phyloP scores from a whole-genome alignment of 768 basidiomycete genomes.

The Neoboletus subvelutipes region DNA sequence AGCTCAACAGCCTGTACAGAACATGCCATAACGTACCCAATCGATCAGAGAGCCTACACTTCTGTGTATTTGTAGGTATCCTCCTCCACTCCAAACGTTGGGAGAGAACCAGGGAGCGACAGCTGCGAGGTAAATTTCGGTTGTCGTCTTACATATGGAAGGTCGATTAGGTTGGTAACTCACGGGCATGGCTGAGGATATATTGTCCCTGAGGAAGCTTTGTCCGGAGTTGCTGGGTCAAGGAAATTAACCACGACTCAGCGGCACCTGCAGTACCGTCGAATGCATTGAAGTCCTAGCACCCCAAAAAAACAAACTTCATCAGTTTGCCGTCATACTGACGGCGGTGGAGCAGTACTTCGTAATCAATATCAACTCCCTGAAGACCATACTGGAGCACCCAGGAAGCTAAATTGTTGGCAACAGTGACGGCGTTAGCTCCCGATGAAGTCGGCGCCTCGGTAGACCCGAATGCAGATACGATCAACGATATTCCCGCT shows the following conservation, averaged over 20 bases:
- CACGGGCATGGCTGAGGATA: slow-evolving; percentile 37
- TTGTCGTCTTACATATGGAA: too few species aligned
- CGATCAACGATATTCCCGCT: slow-evolving; percentile 58
- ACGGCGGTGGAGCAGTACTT: slow-evolving; percentile 19
- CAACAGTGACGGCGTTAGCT: slow-evolving; percentile 36
- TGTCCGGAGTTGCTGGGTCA: slow-evolving; percentile 32
- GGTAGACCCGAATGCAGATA: slow-evolving; percentile 49
- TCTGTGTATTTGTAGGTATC: slow-evolving; percentile 39
- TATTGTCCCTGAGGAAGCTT: slow-evolving; percentile 33
- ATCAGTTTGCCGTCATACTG: background rate
- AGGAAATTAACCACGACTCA: slow-evolving; percentile 41
- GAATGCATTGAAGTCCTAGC: slow-evolving; percentile 57
- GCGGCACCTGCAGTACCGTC: slow-evolving; percentile 43
- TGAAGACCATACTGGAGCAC: slow-evolving; percentile 46
- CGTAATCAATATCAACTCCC: slow-evolving; percentile 56
- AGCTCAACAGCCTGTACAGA: background rate
- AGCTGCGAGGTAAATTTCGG: slow-evolving; percentile 22
- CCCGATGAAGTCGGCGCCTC: slow-evolving; percentile 42
- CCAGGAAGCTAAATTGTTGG: slow-evolving; percentile 44
- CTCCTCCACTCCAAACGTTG: slow-evolving; percentile 38
- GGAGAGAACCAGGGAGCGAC: slow-evolving; percentile 45
- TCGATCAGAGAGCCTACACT: slow-evolving; percentile 44
- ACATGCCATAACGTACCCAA: slow-evolving; percentile 31
- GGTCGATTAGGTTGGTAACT: slow-evolving; percentile 3
- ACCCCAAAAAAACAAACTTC: background rate